A percentile compares a stretch with the other conserved stretches of the same genome.
phyloP scores from a whole-genome alignment of 345 rosid genomes.

The Populus tremula region DNA sequence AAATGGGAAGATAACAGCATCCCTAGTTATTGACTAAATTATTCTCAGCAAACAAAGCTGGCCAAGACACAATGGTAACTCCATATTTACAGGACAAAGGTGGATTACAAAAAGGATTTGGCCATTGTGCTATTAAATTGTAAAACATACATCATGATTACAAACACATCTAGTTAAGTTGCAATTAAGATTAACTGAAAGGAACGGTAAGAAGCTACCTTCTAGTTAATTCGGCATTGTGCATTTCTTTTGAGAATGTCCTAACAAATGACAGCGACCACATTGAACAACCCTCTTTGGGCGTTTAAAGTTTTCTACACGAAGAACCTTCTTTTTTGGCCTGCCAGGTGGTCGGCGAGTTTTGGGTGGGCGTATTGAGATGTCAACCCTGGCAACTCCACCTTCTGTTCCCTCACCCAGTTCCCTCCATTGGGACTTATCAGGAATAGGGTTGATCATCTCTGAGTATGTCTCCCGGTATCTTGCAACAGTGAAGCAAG shows the following conservation, averaged over 20 bases:
- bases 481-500: conserved; percentile 70
- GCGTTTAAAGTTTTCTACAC: conserved; percentile 89
- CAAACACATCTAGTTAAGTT: conserved; percentile 30
- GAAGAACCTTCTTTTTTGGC: conserved; percentile 91
- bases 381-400: conserved; percentile 59
- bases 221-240: conserved; percentile 64
- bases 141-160: conserved; percentile 40
- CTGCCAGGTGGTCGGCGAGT: conserved; percentile 98
- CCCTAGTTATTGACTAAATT: too few relatives aligned
- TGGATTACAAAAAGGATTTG: conserved; percentile 7
- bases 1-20: too few relatives aligned
- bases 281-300: conserved; percentile 96
- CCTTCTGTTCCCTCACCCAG: conserved; percentile 57
- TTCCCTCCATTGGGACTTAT: conserved; percentile 64
- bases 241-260: conserved; percentile 99
- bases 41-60: too few relatives aligned
- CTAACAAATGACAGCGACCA: conserved; percentile 95
- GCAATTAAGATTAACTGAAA: conserved; percentile 10
- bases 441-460: conserved; percentile 63
- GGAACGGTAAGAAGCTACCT: conserved; percentile 17
- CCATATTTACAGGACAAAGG: neutral
- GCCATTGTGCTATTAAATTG: conserved; percentile 23
- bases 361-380: conserved; percentile 71
- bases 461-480: conserved; percentile 79
- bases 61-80: neutral